Conservation (phyloP, 2,329 filamentous ascomycete species). For the Zymoseptoria tritici region DNA sequence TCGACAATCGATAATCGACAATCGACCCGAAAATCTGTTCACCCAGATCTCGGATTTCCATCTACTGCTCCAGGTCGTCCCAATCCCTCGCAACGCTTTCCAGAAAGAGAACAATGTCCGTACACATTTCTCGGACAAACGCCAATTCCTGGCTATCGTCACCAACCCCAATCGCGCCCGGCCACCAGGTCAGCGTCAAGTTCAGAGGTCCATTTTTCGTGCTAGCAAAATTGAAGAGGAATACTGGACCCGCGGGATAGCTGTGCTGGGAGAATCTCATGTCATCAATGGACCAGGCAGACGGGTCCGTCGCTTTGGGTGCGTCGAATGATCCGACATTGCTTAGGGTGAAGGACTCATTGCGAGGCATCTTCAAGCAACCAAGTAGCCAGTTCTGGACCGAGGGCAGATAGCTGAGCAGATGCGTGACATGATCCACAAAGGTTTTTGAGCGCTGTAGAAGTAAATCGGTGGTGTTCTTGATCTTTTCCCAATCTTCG, state of each 20-base stretch:
- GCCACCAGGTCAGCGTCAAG: slow-evolving; percentile 38
- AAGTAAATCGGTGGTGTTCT: slow-evolving; percentile 28
- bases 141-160: slow-evolving; percentile 21
- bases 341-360: slow-evolving; percentile 40
- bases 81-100: background rate
- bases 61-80: background rate
- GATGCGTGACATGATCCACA: slow-evolving; percentile 36
- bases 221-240: slow-evolving; percentile 38
- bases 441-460: slow-evolving; percentile 28
- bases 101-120: slow-evolving; percentile 2
- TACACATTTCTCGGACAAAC: slow-evolving; percentile 21
- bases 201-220: slow-evolving; percentile 34
- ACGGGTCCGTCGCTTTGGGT: background rate
- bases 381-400: slow-evolving; percentile 35
- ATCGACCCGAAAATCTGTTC: background rate
- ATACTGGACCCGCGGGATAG: slow-evolving; percentile 30
- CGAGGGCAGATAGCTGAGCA: slow-evolving; percentile 37
- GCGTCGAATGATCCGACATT: slow-evolving; percentile 37
- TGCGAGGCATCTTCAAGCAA: slow-evolving; percentile 33
- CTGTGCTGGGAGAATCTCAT: slow-evolving; percentile 42
- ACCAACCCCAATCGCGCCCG: slow-evolving; percentile 34
- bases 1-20: background rate
- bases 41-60: background rate
- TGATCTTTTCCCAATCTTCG: slow-evolving; percentile 30
- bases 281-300: slow-evolving; percentile 25